Percentiles rank a stretch among this genome's conserved stretches.
These are phyloP conservation scores for Lepidium sativum DNA, from an alignment of 345 rosid genomes.

Conservation along the genomic window DNA sequence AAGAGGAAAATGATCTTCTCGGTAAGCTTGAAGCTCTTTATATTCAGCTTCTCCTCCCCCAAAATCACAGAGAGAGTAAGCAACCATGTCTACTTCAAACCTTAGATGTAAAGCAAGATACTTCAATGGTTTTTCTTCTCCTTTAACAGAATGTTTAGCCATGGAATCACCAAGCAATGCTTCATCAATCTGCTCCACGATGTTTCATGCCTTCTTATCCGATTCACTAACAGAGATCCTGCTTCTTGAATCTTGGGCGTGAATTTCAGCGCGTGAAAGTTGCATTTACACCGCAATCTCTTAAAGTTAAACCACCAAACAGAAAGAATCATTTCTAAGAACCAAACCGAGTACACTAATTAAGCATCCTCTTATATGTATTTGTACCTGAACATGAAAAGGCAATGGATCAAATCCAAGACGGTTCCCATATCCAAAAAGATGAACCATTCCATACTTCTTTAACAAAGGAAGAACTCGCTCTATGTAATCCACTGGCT, in stretches of 20 bases:
- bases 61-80: constrained; percentile 81
- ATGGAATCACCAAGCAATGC: constrained; percentile 56
- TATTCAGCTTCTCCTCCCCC: constrained; percentile 73
- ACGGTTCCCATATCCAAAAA: constrained; percentile 86
- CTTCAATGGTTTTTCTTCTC: constrained; percentile 28
- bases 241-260: constrained; percentile 61
- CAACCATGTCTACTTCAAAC: constrained; percentile 95
- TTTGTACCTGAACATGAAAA: constrained; percentile 57
- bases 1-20: constrained; percentile 78
- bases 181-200: constrained; percentile 37
- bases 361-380: background rate
- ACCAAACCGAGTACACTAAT: background rate
- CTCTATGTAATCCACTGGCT: constrained; percentile 47
- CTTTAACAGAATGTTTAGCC: constrained; percentile 19
- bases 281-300: constrained; percentile 90
- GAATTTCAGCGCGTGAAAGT: constrained; percentile 81
- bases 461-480: constrained; percentile 53
- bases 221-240: constrained; percentile 54
- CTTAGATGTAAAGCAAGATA: constrained; percentile 87
- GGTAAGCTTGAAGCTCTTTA: constrained; percentile 69
- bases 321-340: constrained; percentile 3
- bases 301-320: constrained; percentile 24
- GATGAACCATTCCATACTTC: constrained; percentile 59
- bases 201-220: constrained; percentile 52
- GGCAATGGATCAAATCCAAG: constrained; percentile 88